Conservation (phyloP, 371 early-diverging fungal species). For the Apophysomyces trapeziformis region DNA sequence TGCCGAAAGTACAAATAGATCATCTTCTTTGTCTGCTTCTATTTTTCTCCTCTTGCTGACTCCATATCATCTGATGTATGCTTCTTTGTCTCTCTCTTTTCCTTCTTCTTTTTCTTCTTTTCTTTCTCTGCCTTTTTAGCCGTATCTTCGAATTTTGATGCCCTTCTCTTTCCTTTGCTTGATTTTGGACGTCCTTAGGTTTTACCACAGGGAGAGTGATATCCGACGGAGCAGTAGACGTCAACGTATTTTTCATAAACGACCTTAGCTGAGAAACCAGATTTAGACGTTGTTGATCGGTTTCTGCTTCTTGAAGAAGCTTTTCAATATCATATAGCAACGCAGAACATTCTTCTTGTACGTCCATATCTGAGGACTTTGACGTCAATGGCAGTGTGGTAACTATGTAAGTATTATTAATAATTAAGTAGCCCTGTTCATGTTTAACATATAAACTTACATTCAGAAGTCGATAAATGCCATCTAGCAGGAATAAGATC, state of each 20-base stretch:
- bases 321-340: neutral
- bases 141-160: neutral
- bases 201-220: neutral
- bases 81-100: neutral
- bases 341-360: constrained; percentile 1
- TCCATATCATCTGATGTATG: neutral
- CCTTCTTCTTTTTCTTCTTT: neutral
- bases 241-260: neutral
- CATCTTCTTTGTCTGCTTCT: neutral
- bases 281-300: neutral
- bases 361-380: neutral
- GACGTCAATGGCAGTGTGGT: neutral
- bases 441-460: neutral
- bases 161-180: neutral
- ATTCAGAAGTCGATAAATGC: constrained; percentile 2
- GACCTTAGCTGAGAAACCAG: neutral
- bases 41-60: too few species aligned
- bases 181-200: constrained; percentile 5
- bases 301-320: constrained; percentile 4
- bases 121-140: neutral
- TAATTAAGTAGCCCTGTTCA: neutral
- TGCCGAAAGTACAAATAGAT: neutral
- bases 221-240: neutral
- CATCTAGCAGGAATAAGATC: constrained; percentile 1
- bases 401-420: neutral